phyloP scores from a whole-genome alignment of 108 stramenopile genomes.

The Pseudonitzschia delicatissima region DNA sequence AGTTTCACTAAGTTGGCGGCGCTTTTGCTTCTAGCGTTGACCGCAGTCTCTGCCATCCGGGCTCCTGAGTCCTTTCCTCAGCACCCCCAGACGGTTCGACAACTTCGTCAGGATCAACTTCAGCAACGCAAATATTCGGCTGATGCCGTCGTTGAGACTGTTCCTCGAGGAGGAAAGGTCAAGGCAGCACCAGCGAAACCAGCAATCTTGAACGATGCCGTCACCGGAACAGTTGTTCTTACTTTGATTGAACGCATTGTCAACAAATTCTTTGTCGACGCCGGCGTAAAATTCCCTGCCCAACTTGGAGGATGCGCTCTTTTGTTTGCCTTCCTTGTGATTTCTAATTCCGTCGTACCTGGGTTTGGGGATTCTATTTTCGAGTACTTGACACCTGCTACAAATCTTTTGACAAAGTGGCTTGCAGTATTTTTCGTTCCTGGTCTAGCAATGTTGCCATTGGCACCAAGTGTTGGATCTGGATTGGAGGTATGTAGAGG shows the following conservation, averaged over 20 bases:
- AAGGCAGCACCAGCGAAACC: not conserved
- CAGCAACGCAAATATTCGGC: not conserved
- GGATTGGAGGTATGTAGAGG: slow-evolving; percentile 47
- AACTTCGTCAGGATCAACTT: not conserved
- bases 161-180: not conserved
- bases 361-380: slow-evolving; percentile 54
- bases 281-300: slow-evolving; percentile 65
- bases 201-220: not conserved
- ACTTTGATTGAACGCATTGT: slow-evolving; percentile 37
- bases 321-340: slow-evolving; percentile 51
- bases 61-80: not conserved
- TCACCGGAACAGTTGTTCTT: not conserved
- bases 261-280: slow-evolving; percentile 50
- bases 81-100: not conserved
- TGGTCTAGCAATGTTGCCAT: slow-evolving; percentile 76
- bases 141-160: not conserved
- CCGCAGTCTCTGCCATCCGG: not conserved
- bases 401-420: slow-evolving; percentile 78
- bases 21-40: not conserved
- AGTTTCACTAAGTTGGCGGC: not conserved
- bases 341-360: slow-evolving; percentile 46
- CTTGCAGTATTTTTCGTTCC: slow-evolving; percentile 84
- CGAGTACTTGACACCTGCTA: slow-evolving; percentile 53
- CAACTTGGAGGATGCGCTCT: slow-evolving; percentile 66
- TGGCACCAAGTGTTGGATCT: slow-evolving; percentile 70